Evolutionary conservation across 2,329 filamentous ascomycete genomes (phyloP).

Genomic region (Cladosporium sp.): DNA sequence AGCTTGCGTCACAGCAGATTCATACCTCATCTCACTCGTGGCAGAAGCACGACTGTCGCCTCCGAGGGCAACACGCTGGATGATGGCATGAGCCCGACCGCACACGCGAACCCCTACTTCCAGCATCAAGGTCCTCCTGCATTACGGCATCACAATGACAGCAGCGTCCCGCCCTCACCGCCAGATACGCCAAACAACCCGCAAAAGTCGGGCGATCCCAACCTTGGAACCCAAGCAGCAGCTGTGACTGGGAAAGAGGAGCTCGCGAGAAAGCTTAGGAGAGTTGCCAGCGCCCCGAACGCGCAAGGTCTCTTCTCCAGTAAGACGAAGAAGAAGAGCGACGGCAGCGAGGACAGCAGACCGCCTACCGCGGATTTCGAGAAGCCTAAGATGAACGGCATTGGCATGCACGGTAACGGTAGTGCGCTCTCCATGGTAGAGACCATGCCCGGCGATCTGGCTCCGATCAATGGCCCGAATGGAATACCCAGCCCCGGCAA

Average conservation of each 20-base stretch:
- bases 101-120: conserved; percentile 95
- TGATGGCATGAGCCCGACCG: conserved; percentile 83
- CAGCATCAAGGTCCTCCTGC: conserved; percentile 91
- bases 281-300: conserved; percentile 95
- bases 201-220: conserved; percentile 59
- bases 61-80: conserved; percentile 90
- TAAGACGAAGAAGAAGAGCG: conserved; percentile 36
- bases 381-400: conserved; percentile 55
- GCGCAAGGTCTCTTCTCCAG: conserved; percentile 78
- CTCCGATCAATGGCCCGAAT: conserved; percentile 39
- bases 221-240: conserved; percentile 55
- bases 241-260: conserved; percentile 86
- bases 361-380: conserved; percentile 81
- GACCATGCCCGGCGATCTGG: conserved; percentile 33
- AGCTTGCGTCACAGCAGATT: conserved; percentile 81
- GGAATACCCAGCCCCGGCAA: conserved; percentile 64
- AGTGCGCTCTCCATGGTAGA: conserved; percentile 52
- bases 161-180: conserved; percentile 85
- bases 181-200: conserved; percentile 76
- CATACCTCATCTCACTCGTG: conserved; percentile 79
- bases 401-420: conserved; percentile 44
- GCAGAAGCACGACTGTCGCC: conserved; percentile 82
- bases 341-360: conserved; percentile 49
- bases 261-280: conserved; percentile 81
- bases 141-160: conserved; percentile 89